Evolutionary conservation across 208 protist genomes (phyloP), one percentile per base, ranked within the genome.

Genomic region (Crithidia fasciculata): DNA sequence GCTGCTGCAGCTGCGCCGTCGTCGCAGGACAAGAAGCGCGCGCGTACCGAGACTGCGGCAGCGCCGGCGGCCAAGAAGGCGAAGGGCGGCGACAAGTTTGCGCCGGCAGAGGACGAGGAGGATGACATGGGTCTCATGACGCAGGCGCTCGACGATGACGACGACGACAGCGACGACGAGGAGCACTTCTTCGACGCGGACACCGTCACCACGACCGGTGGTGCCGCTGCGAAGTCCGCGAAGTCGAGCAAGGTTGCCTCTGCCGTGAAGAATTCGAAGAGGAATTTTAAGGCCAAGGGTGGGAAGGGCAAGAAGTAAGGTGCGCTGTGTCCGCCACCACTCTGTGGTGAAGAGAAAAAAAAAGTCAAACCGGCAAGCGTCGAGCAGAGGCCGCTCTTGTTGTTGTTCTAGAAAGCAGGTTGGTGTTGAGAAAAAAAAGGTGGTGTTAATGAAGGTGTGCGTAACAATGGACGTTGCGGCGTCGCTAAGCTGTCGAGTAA

Each of bases 111-210:
- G 8, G 61, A 72, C 2, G 28, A 53, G 13, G 63, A 58, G 18
- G 61, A 72, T 18, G 71, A 80, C 9, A 58, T 67, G 5, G 41
- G 13, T n/a, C 16, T 75, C 5, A 28, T 75, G 36, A 65, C 60
- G 13, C 58, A 77, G 18, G 36, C 69, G 28, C 64, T 69, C 36
- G 19, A 65, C 41, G 70, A 76, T 18, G 57, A 62, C 55, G 71
- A 77, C 55, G 82, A 84, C 18, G 81, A 85, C 60, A 83, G 83
- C 43, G 85, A 85, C 47, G 87, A 94, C 8, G 91, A 92, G 45
- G 88, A 94, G 76, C 83, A 80, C 76, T 91, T 93, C 60, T 67
- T 80, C 43, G 89, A 94, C 68, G 89, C 81, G 39, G 88, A 93
- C 58, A 68, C 70, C 3, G 81, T 84, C 5, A 10, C 60, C 8